Percentiles rank a stretch among this genome's conserved stretches.
Conservation (phyloP, 2,329 filamentous ascomycete genomes). For the Hortaea werneckii region DNA sequence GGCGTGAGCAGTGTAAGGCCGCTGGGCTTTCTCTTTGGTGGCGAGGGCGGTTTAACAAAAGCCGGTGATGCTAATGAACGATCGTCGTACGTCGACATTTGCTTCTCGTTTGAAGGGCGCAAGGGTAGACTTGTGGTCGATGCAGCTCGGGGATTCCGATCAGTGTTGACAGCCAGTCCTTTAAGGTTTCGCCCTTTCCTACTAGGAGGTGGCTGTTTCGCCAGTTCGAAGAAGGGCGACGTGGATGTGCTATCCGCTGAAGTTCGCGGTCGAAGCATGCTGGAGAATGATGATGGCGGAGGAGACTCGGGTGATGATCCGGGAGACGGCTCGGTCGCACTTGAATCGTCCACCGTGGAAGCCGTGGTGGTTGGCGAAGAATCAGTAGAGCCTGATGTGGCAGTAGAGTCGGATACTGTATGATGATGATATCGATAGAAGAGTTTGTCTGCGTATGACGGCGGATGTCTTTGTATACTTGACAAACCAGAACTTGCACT, state of each 20-base stretch:
- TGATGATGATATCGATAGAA: conserved; percentile 49
- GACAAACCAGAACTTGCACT: conserved; percentile 9
- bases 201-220: conserved; percentile 38
- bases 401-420: conserved; percentile 66
- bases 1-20: conserved; percentile 63
- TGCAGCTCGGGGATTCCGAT: conserved; percentile 38
- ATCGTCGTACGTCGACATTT: conserved; percentile 47
- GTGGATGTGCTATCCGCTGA: conserved; percentile 33
- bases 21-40: conserved; percentile 60
- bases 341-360: conserved; percentile 84
- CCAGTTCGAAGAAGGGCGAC: conserved; percentile 46
- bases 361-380: conserved; percentile 92
- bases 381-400: conserved; percentile 68
- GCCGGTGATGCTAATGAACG: conserved; percentile 54
- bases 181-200: conserved; percentile 72
- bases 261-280: conserved; percentile 39
- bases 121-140: conserved; percentile 43
- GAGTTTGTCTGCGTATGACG: conserved; percentile 14
- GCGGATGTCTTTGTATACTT: conserved; percentile 3
- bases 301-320: conserved; percentile 86
- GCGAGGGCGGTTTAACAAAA: conserved; percentile 71
- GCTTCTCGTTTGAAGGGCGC: no score
- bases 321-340: conserved; percentile 80
- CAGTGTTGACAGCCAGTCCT: conserved; percentile 66
- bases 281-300: conserved; percentile 59